Evolutionary conservation across 1,284 basidiomycete species (phyloP).

Genomic region (Prillingera fragicola): DNA sequence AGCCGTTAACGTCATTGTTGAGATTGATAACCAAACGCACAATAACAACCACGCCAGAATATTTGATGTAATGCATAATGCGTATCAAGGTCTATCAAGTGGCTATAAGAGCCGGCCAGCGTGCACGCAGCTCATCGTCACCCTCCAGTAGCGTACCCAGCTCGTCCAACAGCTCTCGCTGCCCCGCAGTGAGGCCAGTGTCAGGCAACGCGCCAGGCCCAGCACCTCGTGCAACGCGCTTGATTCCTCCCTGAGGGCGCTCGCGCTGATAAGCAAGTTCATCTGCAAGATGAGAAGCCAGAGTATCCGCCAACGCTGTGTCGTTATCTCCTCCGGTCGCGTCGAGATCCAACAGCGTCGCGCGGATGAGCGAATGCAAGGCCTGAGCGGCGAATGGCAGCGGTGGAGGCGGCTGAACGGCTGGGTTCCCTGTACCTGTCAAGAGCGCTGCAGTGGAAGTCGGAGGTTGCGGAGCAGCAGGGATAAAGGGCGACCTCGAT

Average conservation of each 20-base stretch:
- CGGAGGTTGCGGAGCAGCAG: background rate
- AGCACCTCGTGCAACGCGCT: background rate
- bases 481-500: conserved; percentile 12
- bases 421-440: background rate
- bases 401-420: conserved; percentile 3
- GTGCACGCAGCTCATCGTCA: conserved; percentile 19
- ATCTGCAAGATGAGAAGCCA: conserved; percentile 18
- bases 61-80: background rate
- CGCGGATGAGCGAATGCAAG: conserved; percentile 9
- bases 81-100: background rate
- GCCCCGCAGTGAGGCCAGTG: background rate
- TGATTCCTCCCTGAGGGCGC: background rate
- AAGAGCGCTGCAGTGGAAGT: background rate
- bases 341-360: conserved; percentile 3
- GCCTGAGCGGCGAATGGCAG: conserved; percentile 9
- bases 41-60: background rate
- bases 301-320: conserved; percentile 5
- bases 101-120: conserved; percentile 10
- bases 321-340: conserved; percentile 1
- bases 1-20: too few species aligned
- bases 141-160: conserved; percentile 15
- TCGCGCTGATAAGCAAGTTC: conserved; percentile 24
- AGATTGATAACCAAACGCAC: too few species aligned
- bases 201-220: background rate
- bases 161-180: conserved; percentile 15